These are phyloP conservation scores for Lachnellula hyalina DNA, from an alignment of 2,329 filamentous ascomycete species.

Conservation along the genomic window DNA sequence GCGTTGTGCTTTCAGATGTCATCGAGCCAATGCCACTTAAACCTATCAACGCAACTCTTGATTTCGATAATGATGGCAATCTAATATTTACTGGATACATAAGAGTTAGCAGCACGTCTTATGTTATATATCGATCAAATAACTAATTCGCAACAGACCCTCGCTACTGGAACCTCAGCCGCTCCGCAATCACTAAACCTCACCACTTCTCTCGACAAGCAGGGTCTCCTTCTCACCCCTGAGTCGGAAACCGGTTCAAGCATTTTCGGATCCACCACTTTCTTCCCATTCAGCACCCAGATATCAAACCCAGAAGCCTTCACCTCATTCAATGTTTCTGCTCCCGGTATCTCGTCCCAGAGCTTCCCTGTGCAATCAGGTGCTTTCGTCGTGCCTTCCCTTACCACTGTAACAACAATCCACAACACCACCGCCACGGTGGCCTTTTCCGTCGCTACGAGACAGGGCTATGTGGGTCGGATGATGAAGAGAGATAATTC, in stretches of 20 bases:
- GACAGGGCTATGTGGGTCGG: background rate
- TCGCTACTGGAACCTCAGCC: background rate
- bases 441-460: slow-evolving; percentile 10
- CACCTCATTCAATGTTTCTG: slow-evolving; percentile 10
- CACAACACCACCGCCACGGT: slow-evolving; percentile 3
- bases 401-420: slow-evolving; percentile 1
- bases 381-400: slow-evolving; percentile 15
- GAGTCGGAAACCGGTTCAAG: slow-evolving; percentile 10
- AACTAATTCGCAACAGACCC: slow-evolving; percentile 2
- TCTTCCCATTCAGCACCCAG: slow-evolving; percentile 15
- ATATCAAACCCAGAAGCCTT: slow-evolving; percentile 9
- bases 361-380: slow-evolving; percentile 10
- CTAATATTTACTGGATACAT: slow-evolving; percentile 18
- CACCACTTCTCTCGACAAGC: background rate
- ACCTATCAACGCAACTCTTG: slow-evolving; percentile 40
- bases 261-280: slow-evolving; percentile 16
- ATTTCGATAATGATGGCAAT: slow-evolving; percentile 14
- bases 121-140: background rate
- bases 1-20: slow-evolving; percentile 45
- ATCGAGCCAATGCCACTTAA: slow-evolving; percentile 53
- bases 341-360: background rate
- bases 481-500: background rate
- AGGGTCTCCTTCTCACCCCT: slow-evolving; percentile 1
- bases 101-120: slow-evolving; percentile 10
- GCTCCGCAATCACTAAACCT: slow-evolving; percentile 2